A percentile compares a stretch with the other conserved stretches of the same genome.
These are phyloP conservation scores for Cruciata laevipes DNA, from an alignment of 257 asterid genomes.

Conservation along the genomic window DNA sequence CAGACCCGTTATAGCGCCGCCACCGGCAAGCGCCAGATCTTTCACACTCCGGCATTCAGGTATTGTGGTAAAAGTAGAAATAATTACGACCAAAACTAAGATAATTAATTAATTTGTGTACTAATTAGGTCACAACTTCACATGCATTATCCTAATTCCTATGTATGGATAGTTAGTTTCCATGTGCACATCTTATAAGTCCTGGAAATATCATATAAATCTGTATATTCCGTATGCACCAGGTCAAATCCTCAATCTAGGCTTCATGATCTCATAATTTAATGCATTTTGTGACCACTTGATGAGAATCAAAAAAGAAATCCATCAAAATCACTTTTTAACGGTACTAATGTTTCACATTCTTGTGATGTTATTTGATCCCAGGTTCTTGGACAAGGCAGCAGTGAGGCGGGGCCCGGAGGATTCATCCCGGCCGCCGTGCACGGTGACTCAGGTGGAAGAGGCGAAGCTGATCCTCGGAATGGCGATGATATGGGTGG, in stretches of 20 bases:
- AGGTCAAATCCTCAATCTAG: background rate
- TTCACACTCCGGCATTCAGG: conserved; percentile 60
- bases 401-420: conserved; percentile 43
- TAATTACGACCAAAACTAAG: too few species aligned
- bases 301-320: too few species aligned
- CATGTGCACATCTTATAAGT: conserved; percentile 14
- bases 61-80: background rate
- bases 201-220: background rate
- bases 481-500: conserved; percentile 75
- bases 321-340: too few species aligned
- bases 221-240: background rate
- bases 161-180: background rate
- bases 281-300: too few species aligned
- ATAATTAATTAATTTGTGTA: too few species aligned
- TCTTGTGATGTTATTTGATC: background rate
- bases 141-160: too few species aligned
- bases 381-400: conserved; percentile 80
- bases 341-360: too few species aligned
- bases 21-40: conserved; percentile 54
- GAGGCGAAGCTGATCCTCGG: conserved; percentile 61
- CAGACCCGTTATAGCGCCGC: conserved; percentile 31
- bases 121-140: background rate
- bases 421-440: conserved; percentile 25
- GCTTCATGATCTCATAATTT: too few species aligned
- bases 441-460: conserved; percentile 80